Evolutionary conservation across 768 basidiomycete species (phyloP).

Genomic region (Hortiboletus flavorubellus): DNA sequence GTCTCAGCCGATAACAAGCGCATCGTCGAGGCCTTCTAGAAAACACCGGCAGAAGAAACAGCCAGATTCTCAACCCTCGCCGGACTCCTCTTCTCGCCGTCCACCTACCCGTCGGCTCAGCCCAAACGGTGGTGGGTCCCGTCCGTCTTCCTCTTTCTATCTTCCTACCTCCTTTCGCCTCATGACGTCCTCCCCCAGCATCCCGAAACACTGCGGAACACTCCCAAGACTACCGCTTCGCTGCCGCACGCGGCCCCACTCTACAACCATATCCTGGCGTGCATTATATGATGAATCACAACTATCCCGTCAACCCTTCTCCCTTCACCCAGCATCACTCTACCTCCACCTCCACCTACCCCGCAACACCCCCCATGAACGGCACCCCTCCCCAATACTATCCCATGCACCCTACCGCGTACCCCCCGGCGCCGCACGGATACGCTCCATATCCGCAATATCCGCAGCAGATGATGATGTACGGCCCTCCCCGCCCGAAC

Average conservation of each 20-base stretch:
- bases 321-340: conserved; percentile 43
- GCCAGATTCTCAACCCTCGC: conserved; percentile 28
- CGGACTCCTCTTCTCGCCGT: conserved; percentile 25
- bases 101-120: conserved; percentile 28
- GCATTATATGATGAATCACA: conserved; percentile 66
- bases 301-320: conserved; percentile 61
- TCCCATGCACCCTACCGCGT: conserved; percentile 53
- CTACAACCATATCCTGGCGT: conserved; percentile 56
- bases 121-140: conserved; percentile 13
- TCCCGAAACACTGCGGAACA: conserved; percentile 20
- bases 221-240: conserved; percentile 30
- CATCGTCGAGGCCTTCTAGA: conserved; percentile 38
- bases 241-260: conserved; percentile 38
- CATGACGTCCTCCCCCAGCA: conserved; percentile 12
- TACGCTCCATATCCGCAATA: conserved; percentile 58
- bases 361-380: conserved; percentile 33
- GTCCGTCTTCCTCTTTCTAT: conserved; percentile 14
- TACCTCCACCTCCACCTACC: conserved; percentile 37
- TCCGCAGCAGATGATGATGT: conserved; percentile 65
- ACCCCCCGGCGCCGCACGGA: conserved; percentile 39
- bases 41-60: conserved; percentile 55
- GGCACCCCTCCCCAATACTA: conserved; percentile 50
- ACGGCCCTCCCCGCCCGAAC: conserved; percentile 42
- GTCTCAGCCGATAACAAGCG: conserved; percentile 39
- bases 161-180: background rate